phyloP scores from a whole-genome alignment of 2,329 filamentous ascomycete species.

The Fusarium sulawesiense region DNA sequence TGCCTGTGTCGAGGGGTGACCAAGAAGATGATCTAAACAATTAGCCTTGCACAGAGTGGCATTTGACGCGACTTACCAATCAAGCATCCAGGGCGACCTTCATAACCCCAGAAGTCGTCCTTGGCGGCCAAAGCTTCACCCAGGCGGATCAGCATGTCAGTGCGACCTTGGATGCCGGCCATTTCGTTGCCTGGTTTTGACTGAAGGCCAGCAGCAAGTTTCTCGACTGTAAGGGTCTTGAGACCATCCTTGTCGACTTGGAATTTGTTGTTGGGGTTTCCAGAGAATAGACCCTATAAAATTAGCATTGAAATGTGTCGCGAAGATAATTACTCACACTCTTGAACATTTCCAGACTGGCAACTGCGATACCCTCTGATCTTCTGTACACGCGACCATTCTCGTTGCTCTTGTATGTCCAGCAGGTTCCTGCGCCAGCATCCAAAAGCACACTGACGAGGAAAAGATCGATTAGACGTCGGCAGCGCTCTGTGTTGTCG shows the following conservation, averaged over 20 bases:
- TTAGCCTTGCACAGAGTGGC: constrained; percentile 27
- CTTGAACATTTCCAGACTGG: constrained; percentile 91
- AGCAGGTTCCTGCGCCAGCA: constrained; percentile 88
- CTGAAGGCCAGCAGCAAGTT: constrained; percentile 85
- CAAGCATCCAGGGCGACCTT: constrained; percentile 92
- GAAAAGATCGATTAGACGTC: constrained; percentile 81
- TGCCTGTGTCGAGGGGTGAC: constrained; percentile 88
- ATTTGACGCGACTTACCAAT: constrained; percentile 70
- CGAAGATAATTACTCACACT: constrained; percentile 56
- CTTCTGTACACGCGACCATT: constrained; percentile 84
- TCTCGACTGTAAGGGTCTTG: constrained; percentile 76
- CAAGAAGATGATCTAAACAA: constrained; percentile 85
- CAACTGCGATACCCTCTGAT: constrained; percentile 87
- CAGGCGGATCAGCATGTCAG: constrained; percentile 80
- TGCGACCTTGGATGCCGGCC: constrained; percentile 85
- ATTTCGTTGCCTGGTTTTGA: constrained; percentile 83
- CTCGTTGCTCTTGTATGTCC: constrained; percentile 93
- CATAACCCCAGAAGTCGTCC: constrained; percentile 83
- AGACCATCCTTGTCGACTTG: constrained; percentile 91
- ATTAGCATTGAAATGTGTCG: constrained; percentile 31
- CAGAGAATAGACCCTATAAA: constrained; percentile 81
- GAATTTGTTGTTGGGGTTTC: constrained; percentile 81
- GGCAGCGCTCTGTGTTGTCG: constrained; percentile 78
- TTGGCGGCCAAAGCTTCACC: constrained; percentile 79
- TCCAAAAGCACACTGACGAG: constrained; percentile 84